These are phyloP conservation scores for Lepiota brunneoincarnata DNA, from an alignment of 768 basidiomycete species.

Conservation along the genomic window DNA sequence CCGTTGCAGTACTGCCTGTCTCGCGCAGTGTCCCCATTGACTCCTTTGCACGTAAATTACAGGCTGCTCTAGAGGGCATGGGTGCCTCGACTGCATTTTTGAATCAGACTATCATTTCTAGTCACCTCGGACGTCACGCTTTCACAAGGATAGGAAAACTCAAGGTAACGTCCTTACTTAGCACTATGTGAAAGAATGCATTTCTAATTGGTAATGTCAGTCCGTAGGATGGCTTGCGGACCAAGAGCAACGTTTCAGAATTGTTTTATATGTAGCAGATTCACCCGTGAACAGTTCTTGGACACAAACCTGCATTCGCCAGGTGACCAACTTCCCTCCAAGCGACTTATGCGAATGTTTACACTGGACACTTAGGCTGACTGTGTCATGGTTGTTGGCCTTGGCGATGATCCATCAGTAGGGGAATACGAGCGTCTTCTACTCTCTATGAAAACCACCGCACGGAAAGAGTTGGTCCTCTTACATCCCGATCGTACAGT, in stretches of 20 bases:
- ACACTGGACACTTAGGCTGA: slow-evolving; percentile 57
- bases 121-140: slow-evolving; percentile 90
- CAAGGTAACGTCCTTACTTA: slow-evolving; percentile 61
- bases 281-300: slow-evolving; percentile 93
- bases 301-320: slow-evolving; percentile 97
- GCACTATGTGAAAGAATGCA: neutral
- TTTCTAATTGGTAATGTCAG: slow-evolving; percentile 19
- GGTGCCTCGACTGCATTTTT: slow-evolving; percentile 93
- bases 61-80: slow-evolving; percentile 83
- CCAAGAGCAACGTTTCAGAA: slow-evolving; percentile 90
- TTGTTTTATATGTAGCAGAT: slow-evolving; percentile 94
- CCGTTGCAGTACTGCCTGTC: slow-evolving; percentile 88
- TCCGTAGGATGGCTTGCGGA: slow-evolving; percentile 86
- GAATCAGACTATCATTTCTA: slow-evolving; percentile 90
- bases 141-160: slow-evolving; percentile 97
- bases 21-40: slow-evolving; percentile 87
- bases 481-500: slow-evolving; percentile 92
- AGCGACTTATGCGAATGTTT: neutral
- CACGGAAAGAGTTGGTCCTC: slow-evolving; percentile 94
- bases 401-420: slow-evolving; percentile 86
- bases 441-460: slow-evolving; percentile 95
- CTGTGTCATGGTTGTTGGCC: slow-evolving; percentile 89
- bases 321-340: slow-evolving; percentile 41
- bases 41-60: slow-evolving; percentile 86
- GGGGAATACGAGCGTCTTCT: slow-evolving; percentile 95